These are phyloP conservation scores for Ophiostoma sp. DNA, from an alignment of 2,329 filamentous ascomycete species.

Conservation along the genomic window DNA sequence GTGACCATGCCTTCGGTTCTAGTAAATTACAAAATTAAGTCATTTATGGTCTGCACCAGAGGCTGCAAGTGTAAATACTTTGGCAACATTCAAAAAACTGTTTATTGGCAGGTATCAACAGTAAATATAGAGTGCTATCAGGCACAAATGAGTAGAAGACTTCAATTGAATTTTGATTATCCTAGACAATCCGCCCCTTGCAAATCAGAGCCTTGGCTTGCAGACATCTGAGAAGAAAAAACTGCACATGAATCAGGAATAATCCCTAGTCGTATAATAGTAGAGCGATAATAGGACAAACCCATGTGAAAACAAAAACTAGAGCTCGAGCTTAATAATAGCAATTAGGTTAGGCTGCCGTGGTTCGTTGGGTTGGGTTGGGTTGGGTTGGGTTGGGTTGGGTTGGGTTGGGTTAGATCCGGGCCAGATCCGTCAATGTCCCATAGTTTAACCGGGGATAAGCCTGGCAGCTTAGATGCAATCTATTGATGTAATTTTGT, in stretches of 20 bases:
- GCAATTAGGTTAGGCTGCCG: background rate
- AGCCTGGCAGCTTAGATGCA: too few species aligned
- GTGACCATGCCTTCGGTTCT: background rate
- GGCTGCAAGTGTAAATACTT: background rate
- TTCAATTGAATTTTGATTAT: background rate
- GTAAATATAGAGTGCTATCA: background rate
- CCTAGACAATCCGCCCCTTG: background rate
- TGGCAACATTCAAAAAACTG: background rate
- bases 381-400: background rate
- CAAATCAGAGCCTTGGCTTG: background rate
- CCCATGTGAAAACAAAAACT: background rate
- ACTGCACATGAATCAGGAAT: background rate
- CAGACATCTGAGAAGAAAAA: background rate
- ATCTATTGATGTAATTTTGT: too few species aligned
- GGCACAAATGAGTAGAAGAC: background rate
- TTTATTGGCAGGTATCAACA: too few species aligned
- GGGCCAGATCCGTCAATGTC: background rate
- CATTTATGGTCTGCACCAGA: background rate
- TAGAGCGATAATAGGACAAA: background rate
- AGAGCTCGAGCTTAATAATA: background rate
- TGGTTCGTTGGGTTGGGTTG: background rate
- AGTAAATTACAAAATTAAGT: background rate
- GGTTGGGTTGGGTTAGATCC: background rate
- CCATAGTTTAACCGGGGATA: background rate
- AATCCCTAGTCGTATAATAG: too few species aligned